Evolutionary conservation across 2,329 filamentous ascomycete species (phyloP).

Genomic region (Phoma sp.): DNA sequence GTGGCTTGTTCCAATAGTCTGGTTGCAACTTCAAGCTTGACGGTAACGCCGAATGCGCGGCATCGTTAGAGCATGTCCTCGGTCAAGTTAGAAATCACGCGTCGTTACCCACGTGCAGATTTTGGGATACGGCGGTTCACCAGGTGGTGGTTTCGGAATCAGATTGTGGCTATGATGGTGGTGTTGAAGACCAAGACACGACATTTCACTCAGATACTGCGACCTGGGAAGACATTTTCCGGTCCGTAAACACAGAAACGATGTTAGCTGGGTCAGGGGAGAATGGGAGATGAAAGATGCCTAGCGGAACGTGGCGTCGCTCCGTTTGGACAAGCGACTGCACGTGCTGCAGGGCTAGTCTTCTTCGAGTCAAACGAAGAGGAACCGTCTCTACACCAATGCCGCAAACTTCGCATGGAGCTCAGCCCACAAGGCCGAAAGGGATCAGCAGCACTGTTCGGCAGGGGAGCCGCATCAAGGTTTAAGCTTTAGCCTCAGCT

Average conservation of each 20-base stretch:
- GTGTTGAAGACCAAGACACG: neutral
- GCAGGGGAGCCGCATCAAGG: constrained; percentile 13
- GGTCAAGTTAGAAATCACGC: neutral
- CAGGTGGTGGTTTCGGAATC: neutral
- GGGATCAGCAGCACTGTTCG: constrained; percentile 4
- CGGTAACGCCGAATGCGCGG: constrained; percentile 8
- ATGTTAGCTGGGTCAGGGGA: constrained; percentile 4
- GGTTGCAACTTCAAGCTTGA: neutral
- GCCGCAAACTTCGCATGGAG: constrained; percentile 2
- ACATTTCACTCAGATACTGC: neutral
- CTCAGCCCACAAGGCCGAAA: constrained; percentile 10
- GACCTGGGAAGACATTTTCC: neutral
- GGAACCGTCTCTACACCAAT: constrained; percentile 1
- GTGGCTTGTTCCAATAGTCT: constrained; percentile 14
- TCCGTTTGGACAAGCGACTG: neutral
- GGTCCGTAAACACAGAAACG: neutral
- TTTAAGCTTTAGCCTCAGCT: constrained; percentile 25
- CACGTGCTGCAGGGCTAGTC: neutral
- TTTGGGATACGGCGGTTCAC: neutral
- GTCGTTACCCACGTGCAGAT: neutral
- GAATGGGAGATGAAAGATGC: constrained; percentile 11
- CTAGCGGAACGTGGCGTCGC: constrained; percentile 10
- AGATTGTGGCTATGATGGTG: neutral
- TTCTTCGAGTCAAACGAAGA: neutral
- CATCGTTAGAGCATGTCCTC: neutral